Evolutionary conservation across 768 basidiomycete genomes (phyloP), one percentile per base, ranked within the genome.

Genomic region (Lentinula detonsa): DNA sequence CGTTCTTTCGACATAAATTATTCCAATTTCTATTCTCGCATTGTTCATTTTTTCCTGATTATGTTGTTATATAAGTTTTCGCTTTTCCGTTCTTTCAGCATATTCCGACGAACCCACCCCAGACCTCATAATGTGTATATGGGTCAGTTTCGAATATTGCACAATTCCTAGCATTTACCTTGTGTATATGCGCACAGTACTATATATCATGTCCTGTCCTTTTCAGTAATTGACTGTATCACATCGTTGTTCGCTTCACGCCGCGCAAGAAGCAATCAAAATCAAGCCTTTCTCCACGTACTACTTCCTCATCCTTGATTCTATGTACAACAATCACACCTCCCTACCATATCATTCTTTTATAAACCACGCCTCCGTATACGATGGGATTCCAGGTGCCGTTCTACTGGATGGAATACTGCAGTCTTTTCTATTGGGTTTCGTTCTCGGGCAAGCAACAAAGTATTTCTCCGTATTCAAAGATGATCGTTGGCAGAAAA

Each of bases 361-460:
- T 51, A 18, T 35, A 18, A 31, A 35, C n/a, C 50, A 51, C 23
- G 9, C 34, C 4, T 33, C 50, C n/a, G 33, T 13, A 31, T 51
- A 51, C 16, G 50, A 51, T 34, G 34, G 34, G 34, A 51, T 34
- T 8, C 50, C 54, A 18, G 75, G 75, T 16, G 74, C 76, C 2
- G 76, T 83, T 31, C 71, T 84, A 21, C 57, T 82, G 42, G 77
- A 77, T 63, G 76, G 74, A 11, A 68, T 83, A 23, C 52, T 82
- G 15, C 81, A 83, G 58, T 78, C 78, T 4, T 76, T 84, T 54
- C 75, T 78, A 31, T 73, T 81, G 5, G 79, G 78, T 2, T 75
- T 78, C 53, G 70, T 80, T 18, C 63, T 77, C 5, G 71, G 73
- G 34, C 76, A 80, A 64, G 75, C 69, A 21, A 66, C 73, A 57